Evolutionary conservation across 371 early-diverging fungal species (phyloP).

Genomic region (Rhizomucor miehei): DNA sequence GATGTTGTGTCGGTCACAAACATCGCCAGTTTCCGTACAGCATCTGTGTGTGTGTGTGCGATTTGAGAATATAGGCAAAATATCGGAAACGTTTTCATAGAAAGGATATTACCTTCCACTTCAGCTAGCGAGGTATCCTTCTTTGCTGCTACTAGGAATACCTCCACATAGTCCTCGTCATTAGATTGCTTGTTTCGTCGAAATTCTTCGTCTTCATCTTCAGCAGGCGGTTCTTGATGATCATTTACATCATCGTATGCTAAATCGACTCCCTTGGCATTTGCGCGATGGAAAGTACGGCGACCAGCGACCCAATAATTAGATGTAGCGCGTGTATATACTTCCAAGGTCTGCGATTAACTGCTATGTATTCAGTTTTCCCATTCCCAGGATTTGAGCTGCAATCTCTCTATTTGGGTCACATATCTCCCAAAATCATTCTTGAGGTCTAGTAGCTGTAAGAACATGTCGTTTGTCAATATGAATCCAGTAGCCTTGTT

Average conservation of each 20-base stretch:
- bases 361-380: slow-evolving; percentile 6
- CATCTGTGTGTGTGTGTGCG: no score
- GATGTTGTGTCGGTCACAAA: no score
- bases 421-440: slow-evolving; percentile 51
- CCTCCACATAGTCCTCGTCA: slow-evolving; percentile 38
- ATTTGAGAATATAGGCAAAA: no score
- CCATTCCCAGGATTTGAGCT: background rate
- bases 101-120: slow-evolving; percentile 36
- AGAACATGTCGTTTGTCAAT: slow-evolving; percentile 40
- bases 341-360: slow-evolving; percentile 49
- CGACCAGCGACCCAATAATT: slow-evolving; percentile 65
- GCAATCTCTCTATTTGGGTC: background rate
- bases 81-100: no score
- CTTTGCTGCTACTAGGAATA: slow-evolving; percentile 61
- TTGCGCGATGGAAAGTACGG: slow-evolving; percentile 33
- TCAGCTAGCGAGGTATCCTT: slow-evolving; percentile 62
- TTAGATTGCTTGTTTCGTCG: background rate
- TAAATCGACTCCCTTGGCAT: background rate
- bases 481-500: slow-evolving; percentile 16
- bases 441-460: slow-evolving; percentile 51
- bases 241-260: background rate
- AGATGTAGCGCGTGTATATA: slow-evolving; percentile 58
- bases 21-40: no score
- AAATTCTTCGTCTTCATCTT: slow-evolving; percentile 6
- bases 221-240: slow-evolving; percentile 13